These are phyloP conservation scores for Pichia sp. DNA, from an alignment of 1,139 yeast species.

Conservation along the genomic window DNA sequence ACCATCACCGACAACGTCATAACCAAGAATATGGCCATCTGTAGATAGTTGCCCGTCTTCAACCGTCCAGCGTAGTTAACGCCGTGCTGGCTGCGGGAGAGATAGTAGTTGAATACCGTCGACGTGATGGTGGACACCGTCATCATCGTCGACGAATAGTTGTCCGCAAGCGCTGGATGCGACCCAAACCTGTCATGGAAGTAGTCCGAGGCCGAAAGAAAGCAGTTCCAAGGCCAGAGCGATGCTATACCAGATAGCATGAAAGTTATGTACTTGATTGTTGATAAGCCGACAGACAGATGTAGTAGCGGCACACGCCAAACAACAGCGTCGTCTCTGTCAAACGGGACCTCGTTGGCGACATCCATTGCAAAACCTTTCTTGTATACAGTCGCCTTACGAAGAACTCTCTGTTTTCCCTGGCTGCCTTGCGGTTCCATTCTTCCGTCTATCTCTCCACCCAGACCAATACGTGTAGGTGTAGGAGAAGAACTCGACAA, in stretches of 20 bases:
- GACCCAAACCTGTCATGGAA: slow-evolving; percentile 62
- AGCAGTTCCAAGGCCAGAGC: slow-evolving; percentile 97
- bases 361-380: background rate
- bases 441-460: too few relatives aligned
- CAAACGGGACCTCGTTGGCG: background rate
- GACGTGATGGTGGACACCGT: slow-evolving; percentile 74
- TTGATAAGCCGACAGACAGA: background rate
- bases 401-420: too few relatives aligned
- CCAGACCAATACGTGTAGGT: too few relatives aligned
- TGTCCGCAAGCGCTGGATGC: slow-evolving; percentile 49
- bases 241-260: slow-evolving; percentile 68
- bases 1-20: slow-evolving; percentile 51
- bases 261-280: slow-evolving; percentile 56
- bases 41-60: slow-evolving; percentile 52
- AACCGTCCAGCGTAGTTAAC: slow-evolving; percentile 62
- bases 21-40: slow-evolving; percentile 43
- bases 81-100: slow-evolving; percentile 66
- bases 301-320: background rate
- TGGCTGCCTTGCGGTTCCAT: too few relatives aligned
- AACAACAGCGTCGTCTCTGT: background rate
- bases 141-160: slow-evolving; percentile 86
- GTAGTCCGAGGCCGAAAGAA: slow-evolving; percentile 80
- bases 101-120: slow-evolving; percentile 52
- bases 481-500: too few relatives aligned
- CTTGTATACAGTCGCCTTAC: too few relatives aligned